Base-by-base conservation (phyloP, 1,139 yeast genomes). In the Blastobotrys aristatus region DNA sequence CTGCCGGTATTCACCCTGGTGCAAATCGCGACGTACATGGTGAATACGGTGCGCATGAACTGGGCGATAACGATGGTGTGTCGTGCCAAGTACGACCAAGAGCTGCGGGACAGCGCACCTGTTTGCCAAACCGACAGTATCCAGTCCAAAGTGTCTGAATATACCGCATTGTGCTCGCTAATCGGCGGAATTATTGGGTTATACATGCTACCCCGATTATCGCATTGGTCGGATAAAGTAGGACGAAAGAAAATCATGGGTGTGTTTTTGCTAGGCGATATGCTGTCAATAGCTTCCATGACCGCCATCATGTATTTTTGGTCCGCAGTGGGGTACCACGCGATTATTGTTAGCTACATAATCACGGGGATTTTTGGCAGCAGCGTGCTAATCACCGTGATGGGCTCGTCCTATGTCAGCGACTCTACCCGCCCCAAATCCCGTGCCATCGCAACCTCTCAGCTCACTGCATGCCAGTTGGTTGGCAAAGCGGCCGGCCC, bases 21-120 rank as follows among this genome's bases (percentile, higher is more conserved):
- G 4, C 47, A 53, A 21, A 46, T 54, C 24, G 47, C 56, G 1
- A 44, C 51, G 4, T 53, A 50, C 35, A 53, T 54, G 53, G 36
- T 55, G 20, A 48, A 44, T 16, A 56, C 57, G 1, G 52, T 56
- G 6, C 47, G 47, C 35, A 49, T 56, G 41, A 56, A 56, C 44
- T 56, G 59, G 59, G 54, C 50, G 2, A 40, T 55, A 2, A 50
- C 57, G 3, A 36, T 56, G 32, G 56, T 53, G 6, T 56, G 59
- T 39, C 40, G 54, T 4, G 41, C 34, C 31, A 16, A 33, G 4
- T 49, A 52, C 26, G 5, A 30, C 3, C 35, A 36, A 22, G 40
- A 38, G 16, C 43, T 56, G 45, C 26, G 39, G 7, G 56, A 56
- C 38, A 45, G 44, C n/a, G 53, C 50, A 36, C 40, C 53, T 2